Percentiles rank a stretch among this genome's conserved stretches.
Evolutionary conservation across 2,329 filamentous ascomycete genomes (phyloP).

Genomic region (Alternaria brassicicola): DNA sequence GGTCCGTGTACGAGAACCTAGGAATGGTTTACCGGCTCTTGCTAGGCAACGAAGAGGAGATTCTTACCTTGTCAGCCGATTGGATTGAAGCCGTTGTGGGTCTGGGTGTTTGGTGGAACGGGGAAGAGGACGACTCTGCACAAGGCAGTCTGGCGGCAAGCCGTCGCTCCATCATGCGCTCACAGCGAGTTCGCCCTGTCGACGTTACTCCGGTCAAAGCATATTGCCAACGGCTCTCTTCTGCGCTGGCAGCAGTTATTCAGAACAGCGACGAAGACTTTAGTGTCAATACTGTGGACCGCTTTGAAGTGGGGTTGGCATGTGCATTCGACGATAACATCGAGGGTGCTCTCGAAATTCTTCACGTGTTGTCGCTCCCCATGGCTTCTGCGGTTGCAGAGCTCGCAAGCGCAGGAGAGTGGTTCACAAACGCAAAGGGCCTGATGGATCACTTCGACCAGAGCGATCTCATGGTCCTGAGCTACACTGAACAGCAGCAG

Average conservation of each 20-base stretch:
- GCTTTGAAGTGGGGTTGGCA: conserved; percentile 80
- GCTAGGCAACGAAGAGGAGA: conserved; percentile 75
- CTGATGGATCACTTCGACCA: conserved; percentile 74
- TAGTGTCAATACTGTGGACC: conserved; percentile 74
- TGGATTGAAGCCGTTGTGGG: conserved; percentile 90
- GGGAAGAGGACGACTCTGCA: conserved; percentile 61
- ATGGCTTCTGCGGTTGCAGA: conserved; percentile 80
- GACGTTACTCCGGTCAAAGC: conserved; percentile 64
- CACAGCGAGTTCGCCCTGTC: conserved; percentile 53
- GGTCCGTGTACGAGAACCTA: conserved; percentile 86
- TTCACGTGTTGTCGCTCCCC: conserved; percentile 81
- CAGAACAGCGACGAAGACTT: conserved; percentile 71
- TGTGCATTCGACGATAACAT: conserved; percentile 83
- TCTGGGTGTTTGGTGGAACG: conserved; percentile 91
- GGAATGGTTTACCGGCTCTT: conserved; percentile 80
- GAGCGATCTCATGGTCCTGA: conserved; percentile 84
- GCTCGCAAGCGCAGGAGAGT: conserved; percentile 80
- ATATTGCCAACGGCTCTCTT: conserved; percentile 75
- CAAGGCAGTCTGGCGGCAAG: conserved; percentile 54
- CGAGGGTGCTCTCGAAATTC: conserved; percentile 73
- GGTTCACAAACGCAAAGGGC: conserved; percentile 66
- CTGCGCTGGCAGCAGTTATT: conserved; percentile 70
- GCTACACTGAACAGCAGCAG: conserved; percentile 54
- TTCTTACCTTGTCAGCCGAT: conserved; percentile 79
- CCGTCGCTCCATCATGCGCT: conserved; percentile 50